Conservation (phyloP, 148 eudicot species). For the Nepenthes mirabilis region DNA sequence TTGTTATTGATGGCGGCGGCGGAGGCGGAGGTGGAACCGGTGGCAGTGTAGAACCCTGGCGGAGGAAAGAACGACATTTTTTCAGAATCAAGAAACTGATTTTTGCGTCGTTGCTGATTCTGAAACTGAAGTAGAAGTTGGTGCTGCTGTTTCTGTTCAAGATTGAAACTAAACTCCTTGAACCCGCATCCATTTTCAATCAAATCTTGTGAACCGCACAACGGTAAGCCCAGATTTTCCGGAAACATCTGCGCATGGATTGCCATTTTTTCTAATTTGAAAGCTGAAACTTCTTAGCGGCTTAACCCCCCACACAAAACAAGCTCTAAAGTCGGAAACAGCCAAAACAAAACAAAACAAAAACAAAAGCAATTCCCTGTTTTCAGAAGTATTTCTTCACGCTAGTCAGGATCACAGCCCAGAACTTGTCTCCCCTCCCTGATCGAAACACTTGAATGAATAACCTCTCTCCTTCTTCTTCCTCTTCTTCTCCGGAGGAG, state of each 20-base stretch:
- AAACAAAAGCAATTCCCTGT: slow-evolving; percentile 9
- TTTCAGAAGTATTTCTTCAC: too few relatives aligned
- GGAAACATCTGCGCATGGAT: slow-evolving; percentile 48
- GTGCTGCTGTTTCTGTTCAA: slow-evolving; percentile 12
- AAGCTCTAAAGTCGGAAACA: too few relatives aligned
- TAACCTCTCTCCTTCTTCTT: not conserved
- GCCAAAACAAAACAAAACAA: not conserved
- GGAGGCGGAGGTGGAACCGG: not conserved
- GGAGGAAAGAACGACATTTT: slow-evolving; percentile 8
- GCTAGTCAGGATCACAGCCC: too few relatives aligned
- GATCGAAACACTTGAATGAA: too few relatives aligned
- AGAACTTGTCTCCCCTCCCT: too few relatives aligned
- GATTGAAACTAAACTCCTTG: slow-evolving; percentile 15
- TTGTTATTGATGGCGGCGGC: slow-evolving; percentile 10
- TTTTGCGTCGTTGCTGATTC: slow-evolving; percentile 9
- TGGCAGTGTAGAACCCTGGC: slow-evolving; percentile 1
- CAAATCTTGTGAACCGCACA: slow-evolving; percentile 4
- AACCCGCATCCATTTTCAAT: slow-evolving; percentile 11
- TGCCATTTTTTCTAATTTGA: slow-evolving; percentile 21
- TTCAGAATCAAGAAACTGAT: slow-evolving; percentile 1
- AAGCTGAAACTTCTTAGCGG: too few relatives aligned
- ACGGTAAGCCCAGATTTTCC: slow-evolving; percentile 30
- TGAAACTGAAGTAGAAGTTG: slow-evolving; percentile 4
- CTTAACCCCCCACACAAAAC: too few relatives aligned
- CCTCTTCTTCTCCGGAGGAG: slow-evolving; percentile 1